Evolutionary conservation across 1,284 basidiomycete genomes (phyloP).

Genomic region (Boletus albobrunnescens): DNA sequence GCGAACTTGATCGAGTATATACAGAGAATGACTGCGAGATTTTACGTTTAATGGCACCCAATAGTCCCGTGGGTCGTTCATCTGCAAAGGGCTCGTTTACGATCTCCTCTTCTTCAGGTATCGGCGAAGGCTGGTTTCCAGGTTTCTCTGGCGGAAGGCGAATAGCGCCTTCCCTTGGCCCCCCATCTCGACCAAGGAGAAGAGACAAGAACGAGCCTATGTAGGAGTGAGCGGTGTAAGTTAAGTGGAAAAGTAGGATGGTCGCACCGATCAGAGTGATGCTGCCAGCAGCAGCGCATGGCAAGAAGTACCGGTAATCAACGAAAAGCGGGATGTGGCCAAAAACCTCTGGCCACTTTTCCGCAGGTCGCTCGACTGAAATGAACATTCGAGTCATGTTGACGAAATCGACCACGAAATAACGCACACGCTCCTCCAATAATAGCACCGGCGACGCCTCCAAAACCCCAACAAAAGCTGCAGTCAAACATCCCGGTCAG

Average conservation of each 20-base stretch:
- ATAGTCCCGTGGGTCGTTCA: constrained; percentile 39
- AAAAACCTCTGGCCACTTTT: constrained; percentile 81
- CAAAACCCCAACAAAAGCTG: constrained; percentile 92
- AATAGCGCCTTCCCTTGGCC: constrained; percentile 81
- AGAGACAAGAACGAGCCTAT: constrained; percentile 79
- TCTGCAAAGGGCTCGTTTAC: constrained; percentile 46
- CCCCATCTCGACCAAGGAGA: constrained; percentile 89
- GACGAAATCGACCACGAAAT: constrained; percentile 1
- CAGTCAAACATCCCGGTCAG: constrained; percentile 5
- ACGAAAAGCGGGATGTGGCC: constrained; percentile 64
- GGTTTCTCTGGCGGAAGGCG: constrained; percentile 74
- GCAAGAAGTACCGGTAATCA: constrained; percentile 88
- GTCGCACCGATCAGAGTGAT: constrained; percentile 68
- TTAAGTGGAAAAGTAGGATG: not conserved
- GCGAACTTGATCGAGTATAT: constrained; percentile 41
- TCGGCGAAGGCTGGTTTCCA: constrained; percentile 39
- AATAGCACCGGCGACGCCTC: constrained; percentile 86
- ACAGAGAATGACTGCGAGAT: constrained; percentile 55
- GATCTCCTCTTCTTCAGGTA: constrained; percentile 55
- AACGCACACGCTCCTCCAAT: constrained; percentile 78
- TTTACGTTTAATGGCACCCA: constrained; percentile 39
- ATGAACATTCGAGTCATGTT: constrained; percentile 1
- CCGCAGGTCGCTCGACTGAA: constrained; percentile 77
- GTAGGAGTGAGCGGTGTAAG: constrained; percentile 2
- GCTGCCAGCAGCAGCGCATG: constrained; percentile 75